A percentile compares a stretch with the other conserved stretches of the same genome.
Conservation (phyloP, 1,284 basidiomycete species). For the Bjerkandera adusta region DNA sequence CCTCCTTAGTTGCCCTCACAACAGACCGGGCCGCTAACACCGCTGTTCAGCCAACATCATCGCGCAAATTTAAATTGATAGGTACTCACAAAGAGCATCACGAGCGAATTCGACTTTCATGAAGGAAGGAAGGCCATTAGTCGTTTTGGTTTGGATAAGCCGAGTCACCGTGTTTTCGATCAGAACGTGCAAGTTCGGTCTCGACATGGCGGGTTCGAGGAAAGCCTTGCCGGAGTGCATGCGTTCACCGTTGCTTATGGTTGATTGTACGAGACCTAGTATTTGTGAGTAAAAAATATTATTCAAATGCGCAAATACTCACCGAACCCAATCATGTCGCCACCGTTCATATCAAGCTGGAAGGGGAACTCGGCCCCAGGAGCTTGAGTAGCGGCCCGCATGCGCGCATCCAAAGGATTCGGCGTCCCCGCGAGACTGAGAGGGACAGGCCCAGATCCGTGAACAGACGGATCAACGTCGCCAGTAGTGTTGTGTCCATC, state of each 20-base stretch:
- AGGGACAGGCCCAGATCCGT: constrained; percentile 1
- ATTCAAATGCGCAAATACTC: background rate
- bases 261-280: constrained; percentile 32
- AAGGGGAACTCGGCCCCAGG: background rate
- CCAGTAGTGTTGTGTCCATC: constrained; percentile 7
- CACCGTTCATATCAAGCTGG: constrained; percentile 2
- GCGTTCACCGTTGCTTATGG: constrained; percentile 25
- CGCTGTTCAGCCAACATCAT: background rate
- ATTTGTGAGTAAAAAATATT: background rate
- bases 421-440: constrained; percentile 2
- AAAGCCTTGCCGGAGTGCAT: constrained; percentile 29
- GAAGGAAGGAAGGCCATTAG: constrained; percentile 24
- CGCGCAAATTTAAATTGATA: background rate
- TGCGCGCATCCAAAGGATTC: background rate
- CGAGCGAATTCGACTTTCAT: constrained; percentile 32
- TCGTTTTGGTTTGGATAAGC: constrained; percentile 29
- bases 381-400: background rate
- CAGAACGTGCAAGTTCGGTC: constrained; percentile 41
- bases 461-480: background rate
- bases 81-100: constrained; percentile 18
- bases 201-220: constrained; percentile 28
- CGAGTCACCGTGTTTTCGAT: constrained; percentile 39
- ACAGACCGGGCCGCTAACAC: constrained; percentile 15
- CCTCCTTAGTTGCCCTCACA: constrained; percentile 12
- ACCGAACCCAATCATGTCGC: background rate